A percentile compares a stretch with the other conserved stretches of the same genome.
These are phyloP conservation scores for Kluyveromyces nonfermentans DNA, from an alignment of 805 yeast species.

Conservation along the genomic window DNA sequence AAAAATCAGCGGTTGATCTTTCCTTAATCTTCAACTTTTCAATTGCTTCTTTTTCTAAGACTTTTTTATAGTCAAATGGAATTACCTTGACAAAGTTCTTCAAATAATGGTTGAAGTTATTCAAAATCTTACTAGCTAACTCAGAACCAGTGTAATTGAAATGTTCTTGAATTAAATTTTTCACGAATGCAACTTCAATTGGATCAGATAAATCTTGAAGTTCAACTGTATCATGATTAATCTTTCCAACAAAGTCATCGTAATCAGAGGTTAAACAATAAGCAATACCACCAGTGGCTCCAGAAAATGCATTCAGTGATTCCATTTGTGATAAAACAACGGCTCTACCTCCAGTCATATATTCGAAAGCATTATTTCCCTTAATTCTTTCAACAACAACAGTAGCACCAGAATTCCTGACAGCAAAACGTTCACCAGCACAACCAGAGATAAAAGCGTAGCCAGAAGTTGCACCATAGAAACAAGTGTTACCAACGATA, in stretches of 20 bases:
- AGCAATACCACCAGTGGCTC: constrained; percentile 99
- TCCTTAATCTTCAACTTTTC: constrained; percentile 53
- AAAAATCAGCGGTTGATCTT: constrained; percentile 49
- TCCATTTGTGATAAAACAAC: constrained; percentile 88
- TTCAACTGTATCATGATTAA: constrained; percentile 76
- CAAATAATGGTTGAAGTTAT: constrained; percentile 79
- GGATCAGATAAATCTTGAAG: constrained; percentile 72
- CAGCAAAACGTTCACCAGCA: constrained; percentile 98
- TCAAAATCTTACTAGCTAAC: constrained; percentile 73
- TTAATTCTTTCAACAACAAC: constrained; percentile 89
- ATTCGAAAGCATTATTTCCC: constrained; percentile 98
- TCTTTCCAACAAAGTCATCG: constrained; percentile 76
- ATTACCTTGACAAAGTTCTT: constrained; percentile 88
- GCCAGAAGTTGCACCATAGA: constrained; percentile 97
- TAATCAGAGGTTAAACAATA: constrained; percentile 86
- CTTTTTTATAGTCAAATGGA: constrained; percentile 86
- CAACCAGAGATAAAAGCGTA: constrained; percentile 89
- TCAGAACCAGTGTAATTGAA: constrained; percentile 90
- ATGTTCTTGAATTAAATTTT: constrained; percentile 91
- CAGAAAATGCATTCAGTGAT: constrained; percentile 79
- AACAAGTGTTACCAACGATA: constrained; percentile 92
- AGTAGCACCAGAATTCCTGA: constrained; percentile 96
- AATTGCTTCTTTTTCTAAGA: constrained; percentile 69
- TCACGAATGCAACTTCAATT: constrained; percentile 84
- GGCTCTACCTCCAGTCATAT: constrained; percentile 99